Evolutionary conservation across 2,329 filamentous ascomycete species (phyloP), one percentile per base, ranked within the genome.

Genomic region (Stenocarpella maydis): DNA sequence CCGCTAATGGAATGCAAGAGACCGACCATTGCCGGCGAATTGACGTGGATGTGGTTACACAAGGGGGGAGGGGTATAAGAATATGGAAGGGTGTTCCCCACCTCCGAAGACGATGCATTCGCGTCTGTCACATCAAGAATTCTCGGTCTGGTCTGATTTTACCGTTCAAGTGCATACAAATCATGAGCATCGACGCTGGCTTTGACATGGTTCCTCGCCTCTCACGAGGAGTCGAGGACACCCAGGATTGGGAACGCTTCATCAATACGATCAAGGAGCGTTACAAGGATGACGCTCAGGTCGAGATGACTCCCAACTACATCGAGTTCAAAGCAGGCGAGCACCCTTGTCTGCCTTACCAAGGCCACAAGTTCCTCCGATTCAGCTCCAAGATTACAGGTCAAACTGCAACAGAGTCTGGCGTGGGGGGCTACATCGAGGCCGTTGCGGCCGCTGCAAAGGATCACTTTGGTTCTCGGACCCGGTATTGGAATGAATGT

Each of bases 181-280:
- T 37, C 34, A 67, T 67, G 65, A 43, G 43, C 8, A 39, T 41
- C 8, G 54, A 67, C 3, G 53, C 53, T 41, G 65, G 54, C 65
- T 67, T 63, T 21, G 65, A 67, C n/a, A 67, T 67, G 65, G 52
- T 67, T 37, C 65, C 65, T 60, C 50, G 65, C 9, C 65, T 67
- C 17, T 67, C 65, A 6, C 14, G 31, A 67, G 53, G 21, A 24
- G 19, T 15, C 14, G 43, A 15, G 17, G 65, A 67, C n/a, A 26
- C n/a, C 1, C 12, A 28, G 6, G n/a, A 47, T 24, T 67, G 65
- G 65, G 24, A 6, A 19, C 4, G 17, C 17, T 67, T 67, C 7
- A 47, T 67, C 50, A 28, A 26, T 24, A 5, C 6, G 14, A 26
- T 67, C 50, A 58, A 58, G 10, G n/a, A 47, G 31, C 8, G 26